Base-by-base conservation (phyloP, 495 filamentous ascomycete genomes). In the Neurospora discreta region DNA sequence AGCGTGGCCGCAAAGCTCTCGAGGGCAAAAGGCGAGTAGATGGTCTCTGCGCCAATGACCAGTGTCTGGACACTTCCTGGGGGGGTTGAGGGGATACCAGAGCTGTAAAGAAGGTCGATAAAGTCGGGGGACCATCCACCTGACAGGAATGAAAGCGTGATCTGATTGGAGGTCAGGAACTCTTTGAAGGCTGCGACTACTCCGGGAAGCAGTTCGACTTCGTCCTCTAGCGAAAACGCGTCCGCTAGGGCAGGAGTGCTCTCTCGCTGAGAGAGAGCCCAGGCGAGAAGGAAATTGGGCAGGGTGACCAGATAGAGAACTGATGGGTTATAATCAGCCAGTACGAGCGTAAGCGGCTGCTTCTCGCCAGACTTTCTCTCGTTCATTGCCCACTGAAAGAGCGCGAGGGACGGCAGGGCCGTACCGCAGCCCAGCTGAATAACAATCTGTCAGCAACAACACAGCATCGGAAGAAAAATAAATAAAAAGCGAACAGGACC, bases 1-100 rank as follows among this genome's bases (percentile, higher is more conserved):
- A 98, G 80, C 6, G 91, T 91, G 71, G 90, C 86, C 15, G 90
- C 88, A 81, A 99, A 99, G 3, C 89, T 84, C 13, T 75, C 78
- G 67, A 97, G 84, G 2, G 92, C 91, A 67, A 87, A 83, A 0
- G 93, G 93, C 0, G 92, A 94, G 81, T 99, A 99, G 44, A 99
- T 98, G 7, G 95, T 99, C 81, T 99, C 95, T 23, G 93, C 94
- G 0, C 92, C 95, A 38, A 98, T 83, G 15, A 97, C 81, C 26
- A 95, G 80, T 6, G 84, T 81, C 36, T 70, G 72, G 68, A 74
- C 71, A 67, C 74, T 71, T 15, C 74, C 71, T 7, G 71, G 72
- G 42, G 18, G 74, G 71, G 18, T 73, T 72, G 60, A 74, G 58
- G 76, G 60, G 10, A 60, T 58, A 23, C 71, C 74, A 36, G 65